These are phyloP conservation scores for Davidsoniella australis DNA, from an alignment of 2,329 filamentous ascomycete species.

Conservation along the genomic window DNA sequence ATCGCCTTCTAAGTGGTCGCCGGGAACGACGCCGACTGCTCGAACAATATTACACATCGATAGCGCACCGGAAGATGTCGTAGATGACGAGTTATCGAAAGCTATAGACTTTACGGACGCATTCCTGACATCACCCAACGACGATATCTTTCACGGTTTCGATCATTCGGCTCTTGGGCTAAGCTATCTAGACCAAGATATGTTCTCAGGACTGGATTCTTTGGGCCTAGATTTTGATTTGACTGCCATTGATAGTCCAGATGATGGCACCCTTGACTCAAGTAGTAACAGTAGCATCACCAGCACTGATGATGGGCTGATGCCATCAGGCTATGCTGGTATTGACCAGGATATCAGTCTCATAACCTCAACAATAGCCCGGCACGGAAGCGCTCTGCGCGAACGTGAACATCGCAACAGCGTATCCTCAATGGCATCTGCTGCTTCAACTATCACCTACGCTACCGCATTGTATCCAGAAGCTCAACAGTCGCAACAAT, in stretches of 20 bases:
- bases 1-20: not conserved
- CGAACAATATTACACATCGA: not conserved
- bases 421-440: not conserved
- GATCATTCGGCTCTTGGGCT: too few relatives aligned
- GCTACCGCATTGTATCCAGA: slow-evolving; percentile 14
- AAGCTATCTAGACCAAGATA: not conserved
- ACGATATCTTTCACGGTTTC: slow-evolving; percentile 17
- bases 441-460: slow-evolving; percentile 1
- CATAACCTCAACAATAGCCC: not conserved
- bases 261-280: slow-evolving; percentile 7
- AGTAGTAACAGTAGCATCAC: slow-evolving; percentile 7
- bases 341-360: not conserved
- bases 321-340: not conserved
- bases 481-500: not conserved
- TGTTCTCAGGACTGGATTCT: slow-evolving; percentile 1
- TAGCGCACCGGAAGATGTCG: not conserved
- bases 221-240: slow-evolving; percentile 7
- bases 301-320: slow-evolving; percentile 3
- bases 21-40: not conserved
- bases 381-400: too few relatives aligned
- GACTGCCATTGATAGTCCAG: slow-evolving; percentile 2
- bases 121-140: slow-evolving; percentile 19
- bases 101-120: slow-evolving; percentile 2
- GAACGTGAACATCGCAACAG: not conserved
- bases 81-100: not conserved